Evolutionary conservation across 2,329 filamentous ascomycete genomes (phyloP), one percentile per base, ranked within the genome.

Genomic region (Arthroderma uncinatum): DNA sequence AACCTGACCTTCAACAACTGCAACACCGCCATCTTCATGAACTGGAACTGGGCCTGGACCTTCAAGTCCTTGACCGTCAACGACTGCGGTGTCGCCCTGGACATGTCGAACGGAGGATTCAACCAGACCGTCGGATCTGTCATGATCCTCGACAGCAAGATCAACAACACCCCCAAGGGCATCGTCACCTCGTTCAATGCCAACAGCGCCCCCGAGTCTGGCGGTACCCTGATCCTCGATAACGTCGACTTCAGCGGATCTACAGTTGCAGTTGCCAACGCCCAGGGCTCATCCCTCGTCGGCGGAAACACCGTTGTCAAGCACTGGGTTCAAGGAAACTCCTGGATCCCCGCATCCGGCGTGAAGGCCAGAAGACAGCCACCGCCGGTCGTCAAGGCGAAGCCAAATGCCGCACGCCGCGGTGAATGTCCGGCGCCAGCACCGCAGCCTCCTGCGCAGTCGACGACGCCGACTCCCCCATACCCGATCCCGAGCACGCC

Each of bases 41-140:
- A 90, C 77, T 95, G 89, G 89, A 88, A 92, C 75, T 95, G 89
- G 89, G 77, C 83, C 16, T 94, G 87, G 85, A 83, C 85, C 47
- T 82, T 93, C 73, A 89, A 92, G 68, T 86, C 82, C 36, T 64
- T 94, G 37, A 79, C 74, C 48, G 87, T 94, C 72, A 83, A 89
- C 70, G 82, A 85, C 68, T 88, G 85, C 68, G 74, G 76, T n/a
- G 73, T 91, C 39, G 89, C 87, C 57, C 76, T 94, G 61, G 86
- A 94, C 72, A 89, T 95, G 83, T 81, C 85, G 55, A 81, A 80
- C 63, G 80, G 82, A 53, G 81, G 77, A 25, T 69, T 75, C 33
- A 50, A 78, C 64, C 87, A 93, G 74, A 86, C 83, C 9, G 90
- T 95, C 55, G 93, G 93, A 57, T 95, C 92, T 0, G 80, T 95